Conservation (phyloP, 345 rosid genomes). For the Corchorus olitorius region DNA sequence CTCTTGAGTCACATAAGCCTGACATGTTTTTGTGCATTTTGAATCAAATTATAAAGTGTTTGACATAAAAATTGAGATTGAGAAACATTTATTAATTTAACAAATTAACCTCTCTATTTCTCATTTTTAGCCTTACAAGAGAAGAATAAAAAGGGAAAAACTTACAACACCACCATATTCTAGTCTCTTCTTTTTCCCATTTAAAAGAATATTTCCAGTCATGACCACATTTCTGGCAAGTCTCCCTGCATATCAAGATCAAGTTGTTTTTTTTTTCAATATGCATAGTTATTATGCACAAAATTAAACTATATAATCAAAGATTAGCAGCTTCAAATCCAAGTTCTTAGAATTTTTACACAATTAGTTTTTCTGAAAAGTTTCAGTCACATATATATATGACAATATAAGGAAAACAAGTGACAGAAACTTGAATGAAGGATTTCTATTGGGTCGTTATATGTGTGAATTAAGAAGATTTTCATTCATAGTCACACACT, state of each 20-base stretch:
- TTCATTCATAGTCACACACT: neutral
- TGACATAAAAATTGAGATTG: no score
- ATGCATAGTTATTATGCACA: neutral
- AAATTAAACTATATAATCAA: neutral
- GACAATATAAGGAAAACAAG: no score
- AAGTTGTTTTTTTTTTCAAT: neutral
- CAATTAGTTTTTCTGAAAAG: no score
- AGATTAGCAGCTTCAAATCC: neutral
- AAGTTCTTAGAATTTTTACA: neutral
- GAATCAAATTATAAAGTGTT: neutral
- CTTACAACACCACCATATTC: constrained; percentile 74
- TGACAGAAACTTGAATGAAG: no score
- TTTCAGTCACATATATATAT: no score
- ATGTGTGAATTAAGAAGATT: no score
- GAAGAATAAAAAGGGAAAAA: constrained; percentile 6
- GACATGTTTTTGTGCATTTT: constrained; percentile 9
- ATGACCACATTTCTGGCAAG: constrained; percentile 87
- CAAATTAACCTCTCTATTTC: no score
- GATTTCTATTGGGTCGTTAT: no score
- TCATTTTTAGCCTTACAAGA: no score
- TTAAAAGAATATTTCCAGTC: constrained; percentile 90
- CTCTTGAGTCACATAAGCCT: constrained; percentile 88
- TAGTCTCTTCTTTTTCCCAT: constrained; percentile 75
- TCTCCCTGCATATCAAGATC: constrained; percentile 59
- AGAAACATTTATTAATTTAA: no score